Percentiles rank a stretch among this genome's conserved stretches.
These are phyloP conservation scores for Backusella circina DNA, from an alignment of 192 early-diverging fungal genomes.

Conservation along the genomic window DNA sequence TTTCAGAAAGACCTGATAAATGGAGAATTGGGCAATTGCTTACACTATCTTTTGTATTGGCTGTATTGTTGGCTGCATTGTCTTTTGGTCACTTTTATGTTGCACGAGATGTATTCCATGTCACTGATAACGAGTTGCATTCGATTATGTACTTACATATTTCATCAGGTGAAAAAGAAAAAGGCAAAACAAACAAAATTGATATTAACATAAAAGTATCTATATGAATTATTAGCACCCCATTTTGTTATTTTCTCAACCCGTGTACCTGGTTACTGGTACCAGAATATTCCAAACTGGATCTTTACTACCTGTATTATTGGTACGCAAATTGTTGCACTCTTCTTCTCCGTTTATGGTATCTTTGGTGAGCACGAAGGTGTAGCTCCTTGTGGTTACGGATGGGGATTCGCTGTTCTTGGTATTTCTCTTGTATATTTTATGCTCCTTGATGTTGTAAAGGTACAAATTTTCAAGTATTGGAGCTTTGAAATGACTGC, in stretches of 20 bases:
- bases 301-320: conserved; percentile 79
- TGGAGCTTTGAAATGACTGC: conserved; percentile 94
- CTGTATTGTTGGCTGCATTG: conserved; percentile 63
- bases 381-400: conserved; percentile 63
- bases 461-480: conserved; percentile 75
- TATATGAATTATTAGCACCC: conserved; percentile 13
- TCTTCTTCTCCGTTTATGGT: conserved; percentile 74
- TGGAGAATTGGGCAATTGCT: conserved; percentile 94
- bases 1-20: conserved; percentile 87
- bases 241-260: conserved; percentile 97
- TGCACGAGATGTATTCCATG: conserved; percentile 61
- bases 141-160: conserved; percentile 95
- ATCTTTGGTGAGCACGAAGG: conserved; percentile 57
- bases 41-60: conserved; percentile 76
- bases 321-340: conserved; percentile 89
- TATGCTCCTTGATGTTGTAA: conserved; percentile 85
- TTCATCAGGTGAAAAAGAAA: conserved; percentile 50
- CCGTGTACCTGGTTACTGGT: conserved; percentile 81
- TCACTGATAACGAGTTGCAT: conserved; percentile 59
- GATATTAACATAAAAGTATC: not conserved
- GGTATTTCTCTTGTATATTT: conserved; percentile 76
- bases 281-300: conserved; percentile 79
- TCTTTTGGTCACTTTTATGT: conserved; percentile 87
- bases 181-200: not conserved
- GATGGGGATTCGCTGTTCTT: conserved; percentile 71